Base-by-base conservation (phyloP, 1,284 basidiomycete genomes). In the Tilletia indica region DNA sequence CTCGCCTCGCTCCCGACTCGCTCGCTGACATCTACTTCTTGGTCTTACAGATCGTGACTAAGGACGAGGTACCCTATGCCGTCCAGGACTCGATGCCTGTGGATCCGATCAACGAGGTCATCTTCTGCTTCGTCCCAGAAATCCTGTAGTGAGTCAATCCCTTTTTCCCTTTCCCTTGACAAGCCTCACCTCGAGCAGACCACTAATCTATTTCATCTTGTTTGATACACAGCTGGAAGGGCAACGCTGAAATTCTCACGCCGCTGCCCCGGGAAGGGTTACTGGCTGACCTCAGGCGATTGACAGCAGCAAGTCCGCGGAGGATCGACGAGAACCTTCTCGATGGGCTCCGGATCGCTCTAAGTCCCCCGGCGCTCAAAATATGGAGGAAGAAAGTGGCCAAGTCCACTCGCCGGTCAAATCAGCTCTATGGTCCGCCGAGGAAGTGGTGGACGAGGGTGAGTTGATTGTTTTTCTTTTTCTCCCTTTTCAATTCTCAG, bases 121-220 rank as follows among this genome's bases (percentile, higher is more conserved):
- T 38, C 61, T 64, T 64, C 61, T 34, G 38, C 12, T 64, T 64
- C 61, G 39, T 64, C 31, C 34, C 61, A 8, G 61, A 64, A 16
- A 36, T 14, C 5, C 38, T 12, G 16, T 64, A 39, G 61, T 64
- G 36, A 38, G 61, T 61, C 8, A 19, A 54, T n/a, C 19, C 8
- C n/a, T 58, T 31, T 21, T 4, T 58, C 56, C 6, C 19, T 4
- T 19, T 31, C 19, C n/a, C 51, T 31, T 19, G 51, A 49, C 47
- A 49, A 12, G 47, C n/a, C n/a, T 49, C 47, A 49, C 12, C 47
- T 31, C 25, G 0, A 31, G 25, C 25, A 45, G 42, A 45, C 42
- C 25, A 54, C 51, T 54, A 19, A 54, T 19, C 16, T n/a, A 12
- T n/a, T 58, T 14, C 8, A 6, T 31, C 56, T 58, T 58, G 14